Evolutionary conservation across 2,329 filamentous ascomycete species (phyloP).

Genomic region (Ophidiomyces ophidiicola): DNA sequence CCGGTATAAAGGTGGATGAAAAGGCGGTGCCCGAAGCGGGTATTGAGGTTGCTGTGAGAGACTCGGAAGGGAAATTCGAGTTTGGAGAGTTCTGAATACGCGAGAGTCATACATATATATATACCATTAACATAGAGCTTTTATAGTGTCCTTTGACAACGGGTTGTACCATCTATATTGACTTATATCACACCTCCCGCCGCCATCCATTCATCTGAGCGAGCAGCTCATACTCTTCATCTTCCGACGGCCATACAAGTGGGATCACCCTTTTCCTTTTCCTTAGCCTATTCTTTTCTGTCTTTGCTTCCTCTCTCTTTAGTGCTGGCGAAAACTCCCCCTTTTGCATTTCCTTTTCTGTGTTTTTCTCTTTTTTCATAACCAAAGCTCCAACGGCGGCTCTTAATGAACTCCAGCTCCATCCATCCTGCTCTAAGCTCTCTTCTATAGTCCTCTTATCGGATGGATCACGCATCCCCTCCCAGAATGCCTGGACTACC

Average conservation of each 20-base stretch:
- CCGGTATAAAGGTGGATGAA: conserved; percentile 65
- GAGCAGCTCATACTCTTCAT: conserved; percentile 17
- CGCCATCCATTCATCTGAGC: conserved; percentile 5
- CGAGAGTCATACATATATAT: neutral
- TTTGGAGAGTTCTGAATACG: conserved; percentile 51
- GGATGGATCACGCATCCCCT: conserved; percentile 20
- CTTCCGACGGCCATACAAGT: conserved; percentile 21
- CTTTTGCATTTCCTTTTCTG: too few relatives aligned
- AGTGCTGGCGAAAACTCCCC: too few relatives aligned
- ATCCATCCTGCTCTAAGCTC: conserved; percentile 19
- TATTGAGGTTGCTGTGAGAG: conserved; percentile 72
- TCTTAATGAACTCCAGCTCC: conserved; percentile 20
- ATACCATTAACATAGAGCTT: neutral
- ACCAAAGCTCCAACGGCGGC: conserved; percentile 3
- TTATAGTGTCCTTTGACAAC: neutral
- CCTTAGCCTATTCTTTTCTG: conserved; percentile 11
- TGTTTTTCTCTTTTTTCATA: neutral
- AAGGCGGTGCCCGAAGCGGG: conserved; percentile 73
- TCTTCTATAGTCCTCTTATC: conserved; percentile 17
- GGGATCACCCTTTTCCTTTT: conserved; percentile 21
- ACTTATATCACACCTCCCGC: neutral
- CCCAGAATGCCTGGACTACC: conserved; percentile 24
- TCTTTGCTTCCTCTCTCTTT: conserved; percentile 1
- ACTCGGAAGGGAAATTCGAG: conserved; percentile 63
- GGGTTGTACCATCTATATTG: neutral